Conservation (phyloP, 345 rosid genomes). For the Sonneratia caseolaris region DNA sequence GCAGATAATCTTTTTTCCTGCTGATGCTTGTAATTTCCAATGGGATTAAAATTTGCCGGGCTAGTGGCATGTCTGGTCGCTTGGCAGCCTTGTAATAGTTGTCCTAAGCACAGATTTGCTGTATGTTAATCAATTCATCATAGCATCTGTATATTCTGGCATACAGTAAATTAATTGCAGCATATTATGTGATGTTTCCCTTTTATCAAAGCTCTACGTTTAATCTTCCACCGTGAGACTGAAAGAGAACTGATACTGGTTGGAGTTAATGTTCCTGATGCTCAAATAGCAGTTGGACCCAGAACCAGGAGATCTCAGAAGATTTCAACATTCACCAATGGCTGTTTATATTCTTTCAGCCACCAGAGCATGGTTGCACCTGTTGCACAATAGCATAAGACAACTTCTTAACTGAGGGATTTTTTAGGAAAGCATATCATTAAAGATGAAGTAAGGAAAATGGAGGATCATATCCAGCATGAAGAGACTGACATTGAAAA, state of each 20-base stretch:
- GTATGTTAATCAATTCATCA: constrained; percentile 2
- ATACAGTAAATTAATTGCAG: background rate
- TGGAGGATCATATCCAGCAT: too few species aligned
- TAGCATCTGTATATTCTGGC: background rate
- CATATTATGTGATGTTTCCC: too few species aligned
- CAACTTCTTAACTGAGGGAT: too few species aligned
- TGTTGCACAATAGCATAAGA: too few species aligned
- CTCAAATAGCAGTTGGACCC: background rate
- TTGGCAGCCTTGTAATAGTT: constrained; percentile 1
- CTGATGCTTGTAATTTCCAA: background rate
- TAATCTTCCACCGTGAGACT: background rate
- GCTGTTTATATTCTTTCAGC: too few species aligned
- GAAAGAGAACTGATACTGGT: background rate
- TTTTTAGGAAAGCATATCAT: too few species aligned
- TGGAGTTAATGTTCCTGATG: background rate
- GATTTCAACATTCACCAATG: too few species aligned
- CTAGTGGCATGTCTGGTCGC: background rate
- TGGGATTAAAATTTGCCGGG: background rate
- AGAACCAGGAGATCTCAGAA: background rate
- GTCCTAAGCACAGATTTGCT: background rate
- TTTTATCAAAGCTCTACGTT: too few species aligned
- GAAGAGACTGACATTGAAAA: too few species aligned
- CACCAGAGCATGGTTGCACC: too few species aligned
- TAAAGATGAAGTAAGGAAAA: too few species aligned
- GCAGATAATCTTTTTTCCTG: background rate